Evolutionary conservation across 768 basidiomycete species (phyloP).

Genomic region (Tubosaeta brunneosetosa): DNA sequence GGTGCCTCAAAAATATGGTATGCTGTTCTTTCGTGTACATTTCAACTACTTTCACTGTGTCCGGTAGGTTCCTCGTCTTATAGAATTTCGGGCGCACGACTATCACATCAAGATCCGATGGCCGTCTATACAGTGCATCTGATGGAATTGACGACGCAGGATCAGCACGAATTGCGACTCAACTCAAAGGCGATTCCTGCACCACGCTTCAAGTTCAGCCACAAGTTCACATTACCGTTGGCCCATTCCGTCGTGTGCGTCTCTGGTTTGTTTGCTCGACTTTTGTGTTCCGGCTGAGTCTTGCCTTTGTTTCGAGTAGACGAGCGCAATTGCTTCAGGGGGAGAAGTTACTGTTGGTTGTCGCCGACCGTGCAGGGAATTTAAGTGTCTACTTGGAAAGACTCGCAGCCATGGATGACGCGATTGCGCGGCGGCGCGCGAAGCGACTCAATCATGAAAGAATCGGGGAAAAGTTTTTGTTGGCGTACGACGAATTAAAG

Average conservation of each 20-base stretch:
- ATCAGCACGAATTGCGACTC: background rate
- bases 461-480: constrained; percentile 40
- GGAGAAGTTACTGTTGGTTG: constrained; percentile 39
- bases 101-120: constrained; percentile 15
- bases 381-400: constrained; percentile 39
- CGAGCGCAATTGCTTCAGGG: constrained; percentile 38
- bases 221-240: constrained; percentile 17
- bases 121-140: constrained; percentile 4
- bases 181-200: constrained; percentile 20
- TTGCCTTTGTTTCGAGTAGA: constrained; percentile 12
- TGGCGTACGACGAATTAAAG: constrained; percentile 51
- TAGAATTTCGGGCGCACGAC: constrained; percentile 4
- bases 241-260: constrained; percentile 20
- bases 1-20: background rate
- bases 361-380: constrained; percentile 32
- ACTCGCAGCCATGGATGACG: constrained; percentile 27
- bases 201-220: constrained; percentile 13
- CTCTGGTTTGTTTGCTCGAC: background rate
- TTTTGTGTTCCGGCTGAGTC: background rate
- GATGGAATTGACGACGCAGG: too few relatives aligned
- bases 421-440: constrained; percentile 22
- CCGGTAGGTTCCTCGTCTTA: background rate
- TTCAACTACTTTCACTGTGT: too few relatives aligned
- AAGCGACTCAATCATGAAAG: constrained; percentile 33
- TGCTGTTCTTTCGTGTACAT: too few relatives aligned